Conservation (phyloP, 2,329 filamentous ascomycete species). For the Dactylellina haptotyla region DNA sequence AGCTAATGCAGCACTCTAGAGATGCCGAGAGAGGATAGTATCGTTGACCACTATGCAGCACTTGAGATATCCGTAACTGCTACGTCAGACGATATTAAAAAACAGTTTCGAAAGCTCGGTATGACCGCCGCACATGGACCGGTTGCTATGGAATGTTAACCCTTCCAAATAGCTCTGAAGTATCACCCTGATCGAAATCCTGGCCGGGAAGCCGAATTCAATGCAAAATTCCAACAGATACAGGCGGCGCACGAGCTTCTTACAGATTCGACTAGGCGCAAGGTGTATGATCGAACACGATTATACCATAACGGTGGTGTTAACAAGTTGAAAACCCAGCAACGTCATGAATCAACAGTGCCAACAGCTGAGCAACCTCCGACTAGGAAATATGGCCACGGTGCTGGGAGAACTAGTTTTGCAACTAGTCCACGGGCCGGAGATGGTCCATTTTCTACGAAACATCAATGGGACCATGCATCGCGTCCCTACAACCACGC, state of each 20-base stretch:
- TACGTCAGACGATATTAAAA: constrained; percentile 80
- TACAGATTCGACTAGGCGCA: constrained; percentile 68
- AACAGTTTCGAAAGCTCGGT: constrained; percentile 86
- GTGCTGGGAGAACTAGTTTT: constrained; percentile 16
- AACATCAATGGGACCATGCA: constrained; percentile 46
- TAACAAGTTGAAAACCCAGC: constrained; percentile 32
- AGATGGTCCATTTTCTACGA: constrained; percentile 25
- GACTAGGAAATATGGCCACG: constrained; percentile 15
- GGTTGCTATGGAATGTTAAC: constrained; percentile 48
- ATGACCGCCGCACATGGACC: constrained; percentile 48
- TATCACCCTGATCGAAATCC: constrained; percentile 91
- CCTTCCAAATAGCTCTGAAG: constrained; percentile 71
- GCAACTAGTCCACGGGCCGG: constrained; percentile 19
- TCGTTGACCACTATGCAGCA: constrained; percentile 85
- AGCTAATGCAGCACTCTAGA: too few species aligned
- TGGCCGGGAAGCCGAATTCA: constrained; percentile 80
- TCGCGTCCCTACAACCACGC: constrained; percentile 23
- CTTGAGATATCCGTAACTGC: constrained; percentile 76
- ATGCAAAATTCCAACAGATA: constrained; percentile 84
- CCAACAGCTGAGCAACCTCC: constrained; percentile 8
- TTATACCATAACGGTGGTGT: constrained; percentile 18
- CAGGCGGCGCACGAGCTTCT: constrained; percentile 85
- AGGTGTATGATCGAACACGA: constrained; percentile 68
- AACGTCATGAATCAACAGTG: constrained; percentile 3
- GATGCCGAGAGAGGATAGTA: constrained; percentile 65